Percentiles rank a stretch among this genome's conserved stretches.
These are phyloP conservation scores for Vigna reflexopilosa DNA, from an alignment of 306 rosid genomes.

Conservation along the genomic window DNA sequence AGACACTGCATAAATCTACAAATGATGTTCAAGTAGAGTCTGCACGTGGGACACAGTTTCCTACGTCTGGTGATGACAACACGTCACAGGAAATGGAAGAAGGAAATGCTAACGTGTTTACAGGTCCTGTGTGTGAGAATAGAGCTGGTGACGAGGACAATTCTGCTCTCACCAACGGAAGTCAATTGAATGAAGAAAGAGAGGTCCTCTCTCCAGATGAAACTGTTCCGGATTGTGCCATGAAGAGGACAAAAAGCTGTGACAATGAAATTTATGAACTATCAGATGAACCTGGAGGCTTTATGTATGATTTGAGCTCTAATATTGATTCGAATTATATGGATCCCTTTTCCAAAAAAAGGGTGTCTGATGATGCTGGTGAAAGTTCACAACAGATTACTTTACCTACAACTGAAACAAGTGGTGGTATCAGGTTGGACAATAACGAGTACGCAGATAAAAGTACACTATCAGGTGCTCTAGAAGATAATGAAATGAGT, in stretches of 20 bases:
- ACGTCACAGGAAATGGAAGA: too few relatives aligned
- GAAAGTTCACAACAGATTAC: constrained; percentile 30
- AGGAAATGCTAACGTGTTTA: too few relatives aligned
- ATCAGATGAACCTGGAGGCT: constrained; percentile 44
- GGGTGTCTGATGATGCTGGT: constrained; percentile 29
- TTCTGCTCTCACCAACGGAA: constrained; percentile 39
- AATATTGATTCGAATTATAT: constrained; percentile 32
- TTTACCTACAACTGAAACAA: constrained; percentile 22
- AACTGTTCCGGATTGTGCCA: not conserved
- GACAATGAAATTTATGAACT: not conserved
- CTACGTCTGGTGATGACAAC: too few relatives aligned
- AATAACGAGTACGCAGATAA: constrained; percentile 16
- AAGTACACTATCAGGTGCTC: constrained; percentile 33
- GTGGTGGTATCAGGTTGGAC: not conserved
- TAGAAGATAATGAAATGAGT: constrained; percentile 35
- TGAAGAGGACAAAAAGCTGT: too few relatives aligned
- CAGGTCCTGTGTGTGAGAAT: too few relatives aligned
- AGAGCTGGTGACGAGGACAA: constrained; percentile 13
- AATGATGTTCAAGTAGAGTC: too few relatives aligned
- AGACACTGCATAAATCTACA: too few relatives aligned
- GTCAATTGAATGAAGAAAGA: constrained; percentile 41
- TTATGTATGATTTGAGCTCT: constrained; percentile 40
- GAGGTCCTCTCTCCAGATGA: constrained; percentile 46
- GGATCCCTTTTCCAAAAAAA: constrained; percentile 37
- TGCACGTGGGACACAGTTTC: too few relatives aligned